Evolutionary conservation across 768 basidiomycete species (phyloP), one percentile per base, ranked within the genome.

Genomic region (Roridomyces roridus): DNA sequence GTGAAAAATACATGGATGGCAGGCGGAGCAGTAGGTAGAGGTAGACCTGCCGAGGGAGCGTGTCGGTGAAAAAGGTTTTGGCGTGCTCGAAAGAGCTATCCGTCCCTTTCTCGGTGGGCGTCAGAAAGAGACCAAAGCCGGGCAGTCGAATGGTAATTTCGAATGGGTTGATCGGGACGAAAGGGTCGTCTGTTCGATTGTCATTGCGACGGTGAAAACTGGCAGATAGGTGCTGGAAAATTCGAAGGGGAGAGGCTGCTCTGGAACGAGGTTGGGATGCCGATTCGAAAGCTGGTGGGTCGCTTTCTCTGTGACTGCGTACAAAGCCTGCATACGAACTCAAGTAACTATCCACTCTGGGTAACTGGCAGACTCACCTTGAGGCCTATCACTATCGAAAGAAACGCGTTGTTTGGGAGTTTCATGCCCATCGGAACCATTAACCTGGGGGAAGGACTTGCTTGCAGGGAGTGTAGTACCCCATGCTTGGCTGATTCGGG

Each of bases 1-100:
- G 85, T 3, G 86, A 82, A 70, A 92, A 93, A 66, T 93, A 93
- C 64, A 92, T 76, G 0, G 87, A 82, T 2, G 91, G 92, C n/a
- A 93, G 79, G 15, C 85, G 81, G 17, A 92, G 77, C 8, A 92
- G 81, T 37, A 77, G 49, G 62, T 77, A 72, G 39, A 80, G 73
- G 56, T 80, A 80, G 6, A 79, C n/a, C 41, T 78, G 68, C 15
- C 79, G 69, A 12, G 77, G 79, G 6, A 82, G 65, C 12, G 73
- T 75, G 56, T 81, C 77, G 6, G 68, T 61, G 15, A 77, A 23
- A 63, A 77, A 76, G 15, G 44, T 18, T 18, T 42, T 50, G 36
- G 61, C 55, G 36, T 72, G 66, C 18, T 57, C 60, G 29, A 63
- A 18, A 10, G 40, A 47, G n/a, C 31, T 31, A 36, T 35, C 67